A percentile compares a stretch with the other conserved stretches of the same genome.
Conservation (phyloP, 176 grass and related monocot genomes). For the Aegilops tauschii region DNA sequence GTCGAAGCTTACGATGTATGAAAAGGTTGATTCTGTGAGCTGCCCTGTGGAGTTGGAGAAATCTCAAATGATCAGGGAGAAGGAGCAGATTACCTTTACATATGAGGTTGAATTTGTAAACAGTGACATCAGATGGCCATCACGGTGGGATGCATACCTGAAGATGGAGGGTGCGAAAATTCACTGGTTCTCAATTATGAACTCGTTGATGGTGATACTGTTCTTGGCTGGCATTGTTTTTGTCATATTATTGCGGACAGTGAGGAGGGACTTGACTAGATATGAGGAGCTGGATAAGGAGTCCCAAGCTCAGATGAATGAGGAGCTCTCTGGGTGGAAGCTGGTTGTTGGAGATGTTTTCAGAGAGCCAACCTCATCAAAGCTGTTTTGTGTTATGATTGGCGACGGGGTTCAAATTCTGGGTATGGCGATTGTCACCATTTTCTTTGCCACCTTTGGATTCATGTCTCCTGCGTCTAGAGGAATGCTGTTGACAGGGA, state of each 20-base stretch:
- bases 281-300: conserved; percentile 87
- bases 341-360: conserved; percentile 89
- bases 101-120: conserved; percentile 89
- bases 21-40: conserved; percentile 51
- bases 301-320: conserved; percentile 85
- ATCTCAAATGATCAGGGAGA: conserved; percentile 71
- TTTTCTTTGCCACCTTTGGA: conserved; percentile 81
- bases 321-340: conserved; percentile 91
- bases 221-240: conserved; percentile 89
- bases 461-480: conserved; percentile 92
- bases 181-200: conserved; percentile 96
- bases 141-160: conserved; percentile 82
- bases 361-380: conserved; percentile 74
- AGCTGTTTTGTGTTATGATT: conserved; percentile 78
- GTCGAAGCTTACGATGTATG: conserved; percentile 71
- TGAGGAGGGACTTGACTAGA: conserved; percentile 82
- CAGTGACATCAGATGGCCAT: conserved; percentile 87
- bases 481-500: conserved; percentile 81
- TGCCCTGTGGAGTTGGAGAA: conserved; percentile 70
- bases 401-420: conserved; percentile 86
- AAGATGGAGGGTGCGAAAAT: conserved; percentile 86
- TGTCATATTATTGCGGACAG: conserved; percentile 83
- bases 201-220: conserved; percentile 86
- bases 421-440: conserved; percentile 76
- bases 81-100: conserved; percentile 70